phyloP scores from a whole-genome alignment of 495 filamentous ascomycete species.

The Oleoguttula mirabilis region DNA sequence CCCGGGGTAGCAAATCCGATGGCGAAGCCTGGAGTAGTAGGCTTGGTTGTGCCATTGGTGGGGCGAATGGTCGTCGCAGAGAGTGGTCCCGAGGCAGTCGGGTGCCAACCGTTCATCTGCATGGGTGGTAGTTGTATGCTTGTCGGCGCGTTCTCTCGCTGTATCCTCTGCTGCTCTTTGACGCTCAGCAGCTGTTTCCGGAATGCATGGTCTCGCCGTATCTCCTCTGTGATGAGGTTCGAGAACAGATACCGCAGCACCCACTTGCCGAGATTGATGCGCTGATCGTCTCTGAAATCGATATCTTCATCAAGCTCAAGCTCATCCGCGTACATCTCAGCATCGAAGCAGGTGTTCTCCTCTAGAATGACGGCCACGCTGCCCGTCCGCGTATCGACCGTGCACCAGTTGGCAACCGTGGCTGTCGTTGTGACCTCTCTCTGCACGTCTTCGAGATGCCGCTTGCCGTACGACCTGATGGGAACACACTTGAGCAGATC shows the following conservation, averaged over 20 bases:
- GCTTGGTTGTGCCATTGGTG: constrained; percentile 43
- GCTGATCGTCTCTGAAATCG: constrained; percentile 84
- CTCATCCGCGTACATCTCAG: constrained; percentile 93
- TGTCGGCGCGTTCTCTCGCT: constrained; percentile 44
- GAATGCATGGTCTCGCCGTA: constrained; percentile 62
- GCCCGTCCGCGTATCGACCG: constrained; percentile 84
- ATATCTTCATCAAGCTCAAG: constrained; percentile 55
- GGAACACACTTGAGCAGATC: constrained; percentile 75
- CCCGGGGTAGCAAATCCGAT: constrained; percentile 71
- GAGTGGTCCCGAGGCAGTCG: constrained; percentile 36
- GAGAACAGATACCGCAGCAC: constrained; percentile 85
- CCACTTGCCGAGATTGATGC: constrained; percentile 97
- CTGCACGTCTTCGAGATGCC: constrained; percentile 83
- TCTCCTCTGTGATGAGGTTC: constrained; percentile 79
- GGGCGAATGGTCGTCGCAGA: constrained; percentile 51
- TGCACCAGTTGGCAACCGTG: constrained; percentile 88
- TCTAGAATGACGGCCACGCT: constrained; percentile 82
- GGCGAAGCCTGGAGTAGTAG: constrained; percentile 59
- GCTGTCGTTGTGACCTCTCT: constrained; percentile 78
- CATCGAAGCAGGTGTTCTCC: constrained; percentile 93
- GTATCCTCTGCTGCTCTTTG: constrained; percentile 46
- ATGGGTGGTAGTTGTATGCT: constrained; percentile 55
- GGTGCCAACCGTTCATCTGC: constrained; percentile 33
- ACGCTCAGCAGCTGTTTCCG: constrained; percentile 47
- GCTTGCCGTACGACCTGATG: constrained; percentile 78